Evolutionary conservation across 805 yeast species (phyloP), one percentile per base, ranked within the genome.

Genomic region (Spathaspora gorwiae): DNA sequence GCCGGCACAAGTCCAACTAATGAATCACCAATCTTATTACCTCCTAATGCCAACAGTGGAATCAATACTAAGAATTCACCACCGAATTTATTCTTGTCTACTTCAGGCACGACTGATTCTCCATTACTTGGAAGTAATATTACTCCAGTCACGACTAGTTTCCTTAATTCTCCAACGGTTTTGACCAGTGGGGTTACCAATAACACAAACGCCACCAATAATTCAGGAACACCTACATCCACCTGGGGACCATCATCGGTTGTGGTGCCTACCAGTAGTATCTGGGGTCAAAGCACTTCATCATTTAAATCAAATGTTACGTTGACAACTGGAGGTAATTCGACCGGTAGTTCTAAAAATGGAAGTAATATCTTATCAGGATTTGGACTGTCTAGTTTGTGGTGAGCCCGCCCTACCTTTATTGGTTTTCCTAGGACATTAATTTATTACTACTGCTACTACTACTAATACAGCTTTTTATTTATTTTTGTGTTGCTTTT

Each of bases 1-100:
- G n/a, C n/a, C 5, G 24, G 24, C 33, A 27, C 38, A 26, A 42
- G 29, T 14, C 27, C 43, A 34, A 31, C 37, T 13, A 29, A 45
- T 6, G 50, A 51, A 44, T 54, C 61, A 11, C 64, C 64, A 26
- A 48, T 50, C 38, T 44, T 54, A 44, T 49, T 57, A 40, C 60
- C 60, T 15, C 54, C 60, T 13, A 47, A 46, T 42, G 43, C 48
- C 26, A 44, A 46, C 6, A 45, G 32, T 29, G 32, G 32, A 29
- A 29, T 29, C 12, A 29, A 2, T 7, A 44, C 41, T 34, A 56
- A 50, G 34, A 48, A 42, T 43, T 55, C 63, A 43, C 64, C 65
- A 10, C 61, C 62, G 34, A 57, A 54, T 46, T 51, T 59, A 47
- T 52, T 56, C 29, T 48, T 57, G 29, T 43, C 47, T 12, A 31